Evolutionary conservation across 1,284 basidiomycete species (phyloP), one percentile per base, ranked within the genome.

Genomic region (Fomitopsis schrenkii): DNA sequence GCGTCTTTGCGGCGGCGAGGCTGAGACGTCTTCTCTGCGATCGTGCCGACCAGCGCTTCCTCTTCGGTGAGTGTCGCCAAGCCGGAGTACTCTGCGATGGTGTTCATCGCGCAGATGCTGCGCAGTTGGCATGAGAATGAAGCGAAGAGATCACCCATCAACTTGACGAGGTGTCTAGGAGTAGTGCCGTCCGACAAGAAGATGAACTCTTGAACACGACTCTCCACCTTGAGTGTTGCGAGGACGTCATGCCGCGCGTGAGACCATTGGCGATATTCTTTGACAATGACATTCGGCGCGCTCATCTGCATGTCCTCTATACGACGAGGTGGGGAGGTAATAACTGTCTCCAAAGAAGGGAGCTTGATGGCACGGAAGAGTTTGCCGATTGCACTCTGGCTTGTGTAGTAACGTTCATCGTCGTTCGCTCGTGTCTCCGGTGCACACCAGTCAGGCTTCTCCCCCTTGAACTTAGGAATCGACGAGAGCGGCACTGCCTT

Each of bases 361-460:
- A 87, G 74, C 12, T 83, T 76, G 61, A 88, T 83, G 0, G 66
- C 80, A 48, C 86, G 77, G 66, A 82, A 89, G 6, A 89, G 76
- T 58, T 72, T 74, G 6, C 86, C 86, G 53, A 89, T 83, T 3
- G 83, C 84, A 44, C 76, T 73, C 2, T 64, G 26, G 67, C 84
- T 87, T 58, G 69, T 55, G 68, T 89, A 88, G 66, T 77, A 86
- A 22, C 76, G 70, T 0, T 44, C 63, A 4, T 73, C 69, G 36
- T 75, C 68, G 6, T 62, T 64, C 26, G 74, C 74, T 8, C 79
- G 68, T 0, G 82, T 84, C 72, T 89, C 86, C 15, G 85, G 85
- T 2, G 85, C 85, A 69, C 80, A 77, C 86, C 86, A 89, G 68
- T 88, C 87, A 6, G 86, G 87, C 54, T 76, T 81, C n/a, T 42